Percentiles rank a stretch among this genome's conserved stretches.
phyloP scores from a whole-genome alignment of 1,284 basidiomycete species.

The Naganishia liquefaciens region DNA sequence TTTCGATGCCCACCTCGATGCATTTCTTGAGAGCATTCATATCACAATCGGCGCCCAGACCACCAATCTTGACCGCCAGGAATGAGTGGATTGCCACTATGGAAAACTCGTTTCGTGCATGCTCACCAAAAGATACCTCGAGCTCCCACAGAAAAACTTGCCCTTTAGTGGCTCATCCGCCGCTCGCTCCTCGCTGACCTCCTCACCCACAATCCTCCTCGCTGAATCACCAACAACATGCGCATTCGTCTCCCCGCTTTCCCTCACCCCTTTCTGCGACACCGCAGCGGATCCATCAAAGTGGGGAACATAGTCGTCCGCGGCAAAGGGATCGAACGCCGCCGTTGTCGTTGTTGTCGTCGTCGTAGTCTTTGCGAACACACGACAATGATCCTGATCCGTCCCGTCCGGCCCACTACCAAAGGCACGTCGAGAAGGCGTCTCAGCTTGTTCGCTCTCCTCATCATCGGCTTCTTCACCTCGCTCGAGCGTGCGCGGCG shows the following conservation, averaged over 20 bases:
- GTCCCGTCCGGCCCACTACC: too few relatives aligned
- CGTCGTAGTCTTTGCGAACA: conserved; percentile 14
- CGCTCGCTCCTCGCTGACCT: background rate
- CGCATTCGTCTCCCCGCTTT: background rate
- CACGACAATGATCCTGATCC: conserved; percentile 10
- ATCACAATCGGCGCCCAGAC: conserved; percentile 1
- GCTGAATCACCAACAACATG: conserved; percentile 1
- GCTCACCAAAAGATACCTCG: conserved; percentile 21
- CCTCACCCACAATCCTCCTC: conserved; percentile 7
- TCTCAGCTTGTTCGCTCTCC: conserved; percentile 3
- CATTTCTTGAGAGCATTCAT: background rate
- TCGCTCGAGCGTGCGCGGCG: background rate
- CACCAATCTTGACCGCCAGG: conserved; percentile 4
- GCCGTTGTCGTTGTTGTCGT: too few relatives aligned
- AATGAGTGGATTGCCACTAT: background rate
- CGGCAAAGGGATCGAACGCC: conserved; percentile 16
- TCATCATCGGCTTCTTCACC: conserved; percentile 8
- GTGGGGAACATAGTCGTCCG: background rate
- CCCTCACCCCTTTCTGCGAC: background rate
- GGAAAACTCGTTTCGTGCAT: too few relatives aligned
- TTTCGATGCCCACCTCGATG: background rate
- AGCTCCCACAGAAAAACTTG: conserved; percentile 12
- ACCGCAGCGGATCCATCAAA: background rate
- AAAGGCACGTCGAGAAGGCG: background rate
- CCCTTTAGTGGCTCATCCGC: background rate